phyloP scores from a whole-genome alignment of 2,329 filamentous ascomycete genomes.

The Sporothrix phasma region DNA sequence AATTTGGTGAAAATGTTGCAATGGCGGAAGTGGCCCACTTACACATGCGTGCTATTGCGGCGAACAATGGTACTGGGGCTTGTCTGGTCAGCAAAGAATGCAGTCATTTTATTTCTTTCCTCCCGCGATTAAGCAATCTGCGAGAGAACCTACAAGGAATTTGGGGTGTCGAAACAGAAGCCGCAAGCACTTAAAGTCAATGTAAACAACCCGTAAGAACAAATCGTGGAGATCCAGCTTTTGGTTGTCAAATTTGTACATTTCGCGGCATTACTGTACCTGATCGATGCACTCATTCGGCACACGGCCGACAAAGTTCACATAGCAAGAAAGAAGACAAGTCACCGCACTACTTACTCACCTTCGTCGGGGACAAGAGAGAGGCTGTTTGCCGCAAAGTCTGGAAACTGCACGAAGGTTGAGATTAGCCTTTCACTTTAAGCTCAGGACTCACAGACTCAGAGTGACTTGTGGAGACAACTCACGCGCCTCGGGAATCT shows the following conservation, averaged over 20 bases:
- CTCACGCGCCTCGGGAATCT: constrained; percentile 13
- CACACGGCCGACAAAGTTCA: constrained; percentile 16
- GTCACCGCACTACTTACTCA: not conserved
- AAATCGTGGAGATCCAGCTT: not conserved
- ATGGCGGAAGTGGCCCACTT: constrained; percentile 7
- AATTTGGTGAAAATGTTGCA: not conserved
- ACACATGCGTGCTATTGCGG: constrained; percentile 41
- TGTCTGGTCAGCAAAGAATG: constrained; percentile 1
- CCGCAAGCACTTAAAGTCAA: not conserved
- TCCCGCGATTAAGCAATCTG: not conserved
- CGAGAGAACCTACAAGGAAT: too few relatives aligned
- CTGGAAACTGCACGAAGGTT: constrained; percentile 18
- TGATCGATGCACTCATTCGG: constrained; percentile 38
- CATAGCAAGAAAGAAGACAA: constrained; percentile 1
- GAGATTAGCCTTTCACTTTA: not conserved
- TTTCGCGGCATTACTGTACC: constrained; percentile 26
- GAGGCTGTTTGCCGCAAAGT: constrained; percentile 35
- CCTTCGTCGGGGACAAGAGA: constrained; percentile 16
- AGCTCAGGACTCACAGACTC: not conserved
- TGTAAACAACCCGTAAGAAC: not conserved
- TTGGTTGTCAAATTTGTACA: not conserved
- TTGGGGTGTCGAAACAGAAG: not conserved
- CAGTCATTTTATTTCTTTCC: not conserved
- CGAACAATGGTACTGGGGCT: constrained; percentile 24
- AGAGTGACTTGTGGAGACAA: not conserved